Evolutionary conservation across 257 asterid species (phyloP), one percentile per base, ranked within the genome.

Genomic region (Fraxinus cuspidata): DNA sequence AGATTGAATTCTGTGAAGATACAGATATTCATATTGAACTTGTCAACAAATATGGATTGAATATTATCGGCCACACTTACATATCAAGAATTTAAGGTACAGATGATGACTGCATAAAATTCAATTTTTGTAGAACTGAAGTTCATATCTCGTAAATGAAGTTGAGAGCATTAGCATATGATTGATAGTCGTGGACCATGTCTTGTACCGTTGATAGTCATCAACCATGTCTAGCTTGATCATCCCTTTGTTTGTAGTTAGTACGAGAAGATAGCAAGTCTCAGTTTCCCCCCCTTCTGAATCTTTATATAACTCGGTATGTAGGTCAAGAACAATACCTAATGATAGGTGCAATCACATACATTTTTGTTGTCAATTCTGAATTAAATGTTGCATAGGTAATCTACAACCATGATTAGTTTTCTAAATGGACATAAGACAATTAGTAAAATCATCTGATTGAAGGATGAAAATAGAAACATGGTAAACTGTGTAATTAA

Each of bases 111-210:
- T 49, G 34, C 7, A 27, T 28, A 23, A 72, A 56, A 74, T 76
- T 88, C 81, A 89, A 53, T 60, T 49, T 84, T 84, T 82, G 81
- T 86, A 90, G 80, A 80, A 85, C 74, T 93, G 92, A 65, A 85
- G 86, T 73, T 90, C 89, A 69, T 85, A 88, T 86, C 86, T 88
- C 68, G 88, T 78, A 58, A 83, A 84, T 23, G 96, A 86, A 76
- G 92, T 75, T 35, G 94, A 92, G 68, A 94, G 94, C 86, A 84
- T 85, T 66, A 94, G 75, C 97, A 94, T 90, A 76, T 90, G 97
- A 83, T 90, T 87, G 77, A 94, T 86, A 47, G 97, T 86, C 87
- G 85, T 85, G 9, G 96, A 92, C 98, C 97, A 91, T 56, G 87
- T 90, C 76, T 75, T 85, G 83, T 90, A 89, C 19, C 74, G 82